Base-by-base conservation (phyloP, 2,329 filamentous ascomycete genomes). In the Nakataea oryzae region DNA sequence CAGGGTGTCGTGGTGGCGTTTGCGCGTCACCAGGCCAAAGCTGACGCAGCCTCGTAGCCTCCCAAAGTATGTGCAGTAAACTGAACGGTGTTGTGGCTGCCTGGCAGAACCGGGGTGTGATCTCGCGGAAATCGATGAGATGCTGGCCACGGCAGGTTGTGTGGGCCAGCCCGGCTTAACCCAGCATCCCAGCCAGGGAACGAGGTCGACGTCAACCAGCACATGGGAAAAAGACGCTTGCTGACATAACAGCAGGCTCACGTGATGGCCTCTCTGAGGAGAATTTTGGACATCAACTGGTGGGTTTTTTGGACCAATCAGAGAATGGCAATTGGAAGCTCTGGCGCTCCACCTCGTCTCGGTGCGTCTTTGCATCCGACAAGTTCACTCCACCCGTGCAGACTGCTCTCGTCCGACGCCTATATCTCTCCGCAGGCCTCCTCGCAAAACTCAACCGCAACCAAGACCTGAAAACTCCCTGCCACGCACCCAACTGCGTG, bases 41-140 rank as follows among this genome's bases (percentile, higher is more conserved):
- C 61, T 62, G 65, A 64, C 62, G 62, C 60, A 65, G 65, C 65
- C 65, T 67, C 59, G 63, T 62, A 63, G 63, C 64, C 61, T 64
- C 54, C 59, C 63, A 62, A 59, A 34, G 62, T 64, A 30, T 50
- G 17, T 9, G 41, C 41, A n/a, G 41, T 50, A 8, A 50, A n/a
- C 3, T 50, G 21, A 50, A n/a, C 3, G 14, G 24, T 50, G 21
- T 50, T 47, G 41, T 50, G 41, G 21, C 41, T 50, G 41, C 17
- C 17, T 14, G n/a, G n/a, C n/a, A n/a, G n/a, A n/a, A n/a, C 32
- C 32, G 14, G 32, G 34, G 21, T 41, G 34, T 41, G 21, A 41
- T 41, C 34, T 41, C 14, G 34, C 14, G 24, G 13, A 17, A 47
- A n/a, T 50, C 41, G 41, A 50, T 6, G 17, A n/a, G 13, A 41